Base-by-base conservation (phyloP, 495 filamentous ascomycete genomes). In the Hypoxylon perforatum region DNA sequence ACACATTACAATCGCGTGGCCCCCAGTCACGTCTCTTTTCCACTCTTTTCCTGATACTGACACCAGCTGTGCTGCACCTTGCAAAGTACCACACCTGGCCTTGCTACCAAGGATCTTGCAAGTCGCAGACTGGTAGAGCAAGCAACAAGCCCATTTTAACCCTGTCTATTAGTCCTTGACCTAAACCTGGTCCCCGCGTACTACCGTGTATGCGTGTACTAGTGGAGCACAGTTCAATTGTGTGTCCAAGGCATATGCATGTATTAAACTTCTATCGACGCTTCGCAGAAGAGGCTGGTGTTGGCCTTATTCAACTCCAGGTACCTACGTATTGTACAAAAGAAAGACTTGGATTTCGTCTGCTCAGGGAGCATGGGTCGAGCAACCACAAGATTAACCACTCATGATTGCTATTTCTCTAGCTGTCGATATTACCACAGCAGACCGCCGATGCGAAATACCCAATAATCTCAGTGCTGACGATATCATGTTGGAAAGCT, bases 101-200 rank as follows among this genome's bases (percentile, higher is more conserved):
- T 63, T 63, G 53, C 30, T 49, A 54, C 55, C 39, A 59, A 59
- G 46, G 53, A 54, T 48, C 41, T 65, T 19, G 19, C 12, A 54
- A 65, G 54, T 65, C 47, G 54, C 62, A 59, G n/a, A n/a, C n/a
- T n/a, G n/a, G n/a, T n/a, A n/a, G n/a, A n/a, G 54, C 54, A 57
- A 62, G 61, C 47, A 64, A 46, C 54, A 65, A 53, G 53, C 25
- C 25, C 48, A 65, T 48, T 52, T 59, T 36, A 11, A 30, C 25
- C 46, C 46, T 54, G 30, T 41, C 51, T 23, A 56, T 51, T 33
- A 36, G 46, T 45, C 47, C 48, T 57, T 57, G 25, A 45, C 18
- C 53, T 57, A 8, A 57, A 64, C 61, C 61, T n/a, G 10, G 47
- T 57, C 28, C 41, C 54, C 62, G 22, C 62, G 46, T 59, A 46